Evolutionary conservation across 192 early-diverging fungal genomes (phyloP).

Genomic region (Coemansia sp.): DNA sequence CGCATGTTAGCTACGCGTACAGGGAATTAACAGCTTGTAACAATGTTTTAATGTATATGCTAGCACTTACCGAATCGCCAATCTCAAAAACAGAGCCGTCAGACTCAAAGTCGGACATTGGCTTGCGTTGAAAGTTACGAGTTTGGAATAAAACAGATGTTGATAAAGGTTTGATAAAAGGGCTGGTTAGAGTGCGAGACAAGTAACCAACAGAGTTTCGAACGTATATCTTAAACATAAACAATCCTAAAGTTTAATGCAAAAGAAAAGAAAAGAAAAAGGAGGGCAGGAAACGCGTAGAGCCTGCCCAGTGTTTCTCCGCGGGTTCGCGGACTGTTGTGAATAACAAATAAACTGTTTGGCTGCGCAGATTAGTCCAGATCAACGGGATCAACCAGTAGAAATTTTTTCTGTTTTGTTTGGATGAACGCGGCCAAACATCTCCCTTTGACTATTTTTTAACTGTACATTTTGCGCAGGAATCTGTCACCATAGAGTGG

Average conservation of each 20-base stretch:
- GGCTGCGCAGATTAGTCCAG: constrained; percentile 1
- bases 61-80: constrained; percentile 18
- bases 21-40: not conserved
- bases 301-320: not conserved
- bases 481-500: constrained; percentile 1
- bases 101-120: constrained; percentile 50
- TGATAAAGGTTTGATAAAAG: constrained; percentile 6
- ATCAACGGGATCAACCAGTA: not conserved
- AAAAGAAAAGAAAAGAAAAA: constrained; percentile 3
- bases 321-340: not conserved
- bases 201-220: not conserved
- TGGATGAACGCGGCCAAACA: not conserved
- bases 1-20: not conserved
- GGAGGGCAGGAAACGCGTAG: not conserved
- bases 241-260: not conserved
- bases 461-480: constrained; percentile 2
- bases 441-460: not conserved
- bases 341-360: not conserved
- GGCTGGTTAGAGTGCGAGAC: not conserved
- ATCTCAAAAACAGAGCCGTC: constrained; percentile 41
- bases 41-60: not conserved
- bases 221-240: not conserved
- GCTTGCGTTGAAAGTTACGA: constrained; percentile 1
- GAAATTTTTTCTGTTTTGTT: constrained; percentile 2
- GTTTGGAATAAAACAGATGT: not conserved